A percentile compares a stretch with the other conserved stretches of the same genome.
Conservation (phyloP, 1,284 basidiomycete genomes). For the Ceratobasidium sp. region DNA sequence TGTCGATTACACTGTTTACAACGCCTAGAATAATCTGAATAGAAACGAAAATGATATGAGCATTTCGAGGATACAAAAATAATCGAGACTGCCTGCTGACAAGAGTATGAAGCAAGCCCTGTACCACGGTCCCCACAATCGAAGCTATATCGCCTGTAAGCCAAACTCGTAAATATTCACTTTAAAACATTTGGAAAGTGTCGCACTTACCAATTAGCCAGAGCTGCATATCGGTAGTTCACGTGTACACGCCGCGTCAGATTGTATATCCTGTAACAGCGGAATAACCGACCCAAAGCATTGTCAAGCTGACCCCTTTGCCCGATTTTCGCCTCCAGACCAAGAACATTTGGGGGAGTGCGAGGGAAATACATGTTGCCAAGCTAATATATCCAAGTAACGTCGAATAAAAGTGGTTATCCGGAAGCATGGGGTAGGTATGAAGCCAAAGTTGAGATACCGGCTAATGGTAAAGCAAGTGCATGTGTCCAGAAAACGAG, state of each 20-base stretch:
- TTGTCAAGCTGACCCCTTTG: slow-evolving; percentile 42
- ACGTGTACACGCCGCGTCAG: background rate
- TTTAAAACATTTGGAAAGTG: too few species aligned
- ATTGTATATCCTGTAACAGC: background rate
- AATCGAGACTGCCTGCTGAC: background rate
- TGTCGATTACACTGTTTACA: slow-evolving; percentile 37
- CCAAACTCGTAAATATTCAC: background rate
- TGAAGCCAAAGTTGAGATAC: background rate
- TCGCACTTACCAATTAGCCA: slow-evolving; percentile 39
- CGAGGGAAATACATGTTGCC: slow-evolving; percentile 34
- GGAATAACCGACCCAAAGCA: slow-evolving; percentile 43
- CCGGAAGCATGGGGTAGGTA: slow-evolving; percentile 33
- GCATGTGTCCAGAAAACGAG: too few species aligned
- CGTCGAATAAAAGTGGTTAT: slow-evolving; percentile 44
- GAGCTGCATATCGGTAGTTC: slow-evolving; percentile 1
- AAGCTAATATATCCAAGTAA: slow-evolving; percentile 42
- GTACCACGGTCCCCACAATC: slow-evolving; percentile 32
- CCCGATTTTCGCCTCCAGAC: slow-evolving; percentile 40
- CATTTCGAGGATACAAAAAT: background rate
- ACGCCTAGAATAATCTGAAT: slow-evolving; percentile 41
- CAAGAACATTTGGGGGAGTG: slow-evolving; percentile 38
- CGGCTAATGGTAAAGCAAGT: background rate
- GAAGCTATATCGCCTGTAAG: slow-evolving; percentile 31
- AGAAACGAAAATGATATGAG: background rate
- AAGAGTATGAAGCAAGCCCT: slow-evolving; percentile 39